Evolutionary conservation across 768 basidiomycete genomes (phyloP).

Genomic region (Cubamyces lactineus): DNA sequence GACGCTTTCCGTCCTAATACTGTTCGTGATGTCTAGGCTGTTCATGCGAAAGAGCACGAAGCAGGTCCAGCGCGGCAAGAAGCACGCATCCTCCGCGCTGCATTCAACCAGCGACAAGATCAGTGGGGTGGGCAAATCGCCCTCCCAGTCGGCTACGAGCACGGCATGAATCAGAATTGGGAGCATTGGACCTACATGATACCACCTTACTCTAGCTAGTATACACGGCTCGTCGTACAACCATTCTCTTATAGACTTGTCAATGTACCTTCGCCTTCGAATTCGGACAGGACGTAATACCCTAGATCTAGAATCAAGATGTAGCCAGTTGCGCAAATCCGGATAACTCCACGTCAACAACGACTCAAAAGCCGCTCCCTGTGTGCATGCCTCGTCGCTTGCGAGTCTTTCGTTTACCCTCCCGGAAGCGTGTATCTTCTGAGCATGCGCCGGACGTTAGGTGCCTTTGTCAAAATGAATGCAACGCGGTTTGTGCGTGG

Average conservation of each 20-base stretch:
- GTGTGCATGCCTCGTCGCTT: not conserved
- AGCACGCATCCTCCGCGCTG: constrained; percentile 23
- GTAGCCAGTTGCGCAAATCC: too few relatives aligned
- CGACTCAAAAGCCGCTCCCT: not conserved
- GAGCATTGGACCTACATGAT: too few relatives aligned
- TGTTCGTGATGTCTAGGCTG: constrained; percentile 38
- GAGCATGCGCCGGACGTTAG: not conserved
- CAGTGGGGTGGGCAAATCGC: constrained; percentile 10
- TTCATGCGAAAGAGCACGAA: constrained; percentile 50
- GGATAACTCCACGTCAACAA: too few relatives aligned
- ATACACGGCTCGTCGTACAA: too few relatives aligned
- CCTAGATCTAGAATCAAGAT: too few relatives aligned
- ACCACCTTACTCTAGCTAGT: too few relatives aligned
- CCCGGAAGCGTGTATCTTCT: not conserved
- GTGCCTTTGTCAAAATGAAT: not conserved
- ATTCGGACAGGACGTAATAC: too few relatives aligned
- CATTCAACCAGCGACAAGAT: constrained; percentile 24
- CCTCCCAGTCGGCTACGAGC: not conserved
- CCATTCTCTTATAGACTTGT: too few relatives aligned
- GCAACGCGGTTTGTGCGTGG: constrained; percentile 20
- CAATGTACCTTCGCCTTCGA: not conserved
- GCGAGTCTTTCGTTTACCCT: not conserved
- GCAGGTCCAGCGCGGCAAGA: constrained; percentile 29
- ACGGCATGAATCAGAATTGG: not conserved
- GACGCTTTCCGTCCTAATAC: not conserved